A percentile compares a stretch with the other conserved stretches of the same genome.
phyloP scores from a whole-genome alignment of 2,329 filamentous ascomycete genomes.

The Calonectria fujianensis region DNA sequence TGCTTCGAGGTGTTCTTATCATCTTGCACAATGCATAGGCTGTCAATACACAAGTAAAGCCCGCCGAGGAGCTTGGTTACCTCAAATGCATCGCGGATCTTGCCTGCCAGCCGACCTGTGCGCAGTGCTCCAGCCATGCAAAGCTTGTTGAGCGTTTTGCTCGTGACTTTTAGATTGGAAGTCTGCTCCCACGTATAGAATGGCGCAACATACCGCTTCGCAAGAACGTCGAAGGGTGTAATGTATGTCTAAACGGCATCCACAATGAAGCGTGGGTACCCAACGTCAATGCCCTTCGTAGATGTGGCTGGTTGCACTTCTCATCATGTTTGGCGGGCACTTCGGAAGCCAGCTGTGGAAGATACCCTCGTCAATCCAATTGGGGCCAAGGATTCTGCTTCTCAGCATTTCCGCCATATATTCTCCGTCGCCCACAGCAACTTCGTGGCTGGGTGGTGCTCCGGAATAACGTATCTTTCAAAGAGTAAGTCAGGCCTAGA shows the following conservation, averaged over 20 bases:
- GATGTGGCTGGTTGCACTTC: background rate
- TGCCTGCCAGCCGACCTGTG: background rate
- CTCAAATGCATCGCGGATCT: background rate
- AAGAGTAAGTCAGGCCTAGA: background rate
- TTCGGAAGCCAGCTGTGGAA: background rate
- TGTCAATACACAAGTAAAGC: slow-evolving; percentile 15
- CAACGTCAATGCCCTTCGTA: background rate
- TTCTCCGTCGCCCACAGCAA: background rate
- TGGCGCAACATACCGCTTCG: background rate
- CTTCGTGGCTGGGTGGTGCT: background rate
- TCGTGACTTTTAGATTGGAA: background rate
- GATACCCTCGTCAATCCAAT: background rate
- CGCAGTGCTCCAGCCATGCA: background rate
- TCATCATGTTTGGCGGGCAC: background rate
- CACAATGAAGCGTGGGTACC: background rate
- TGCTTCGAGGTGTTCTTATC: background rate
- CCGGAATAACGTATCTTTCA: background rate
- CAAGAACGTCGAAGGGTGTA: background rate
- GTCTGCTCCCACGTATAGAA: background rate
- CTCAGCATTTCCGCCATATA: background rate
- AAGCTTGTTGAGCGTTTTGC: background rate
- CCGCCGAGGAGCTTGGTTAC: background rate
- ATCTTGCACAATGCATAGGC: slow-evolving; percentile 20
- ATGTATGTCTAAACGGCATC: background rate
- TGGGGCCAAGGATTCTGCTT: background rate